Conservation (phyloP, 352 stramenopile genomes). For the Globisporangium takayamanum region DNA sequence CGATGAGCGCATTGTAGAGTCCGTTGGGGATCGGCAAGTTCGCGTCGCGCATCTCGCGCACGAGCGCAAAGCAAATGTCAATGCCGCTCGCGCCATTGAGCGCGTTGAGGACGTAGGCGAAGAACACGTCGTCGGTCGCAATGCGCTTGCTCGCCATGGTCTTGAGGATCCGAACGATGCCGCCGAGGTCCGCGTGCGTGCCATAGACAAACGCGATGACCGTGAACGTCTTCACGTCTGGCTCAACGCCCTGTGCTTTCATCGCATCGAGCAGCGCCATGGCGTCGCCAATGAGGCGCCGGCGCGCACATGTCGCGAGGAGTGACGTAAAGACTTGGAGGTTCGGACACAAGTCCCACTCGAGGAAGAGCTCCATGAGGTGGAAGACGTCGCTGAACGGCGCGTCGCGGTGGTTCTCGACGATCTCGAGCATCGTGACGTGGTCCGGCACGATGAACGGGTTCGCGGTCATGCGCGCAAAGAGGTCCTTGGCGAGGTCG, state of each 20-base stretch:
- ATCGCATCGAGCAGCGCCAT: constrained; percentile 51
- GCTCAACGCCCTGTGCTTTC: constrained; percentile 29
- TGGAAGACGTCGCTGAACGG: constrained; percentile 57
- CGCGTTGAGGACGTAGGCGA: constrained; percentile 53
- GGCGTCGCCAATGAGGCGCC: constrained; percentile 47
- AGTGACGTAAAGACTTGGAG: constrained; percentile 74
- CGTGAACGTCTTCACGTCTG: constrained; percentile 62
- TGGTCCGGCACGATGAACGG: constrained; percentile 47
- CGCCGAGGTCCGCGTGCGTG: constrained; percentile 41
- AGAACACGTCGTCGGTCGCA: constrained; percentile 46
- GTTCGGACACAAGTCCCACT: constrained; percentile 45
- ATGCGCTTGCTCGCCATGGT: constrained; percentile 36
- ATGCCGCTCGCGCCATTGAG: constrained; percentile 50
- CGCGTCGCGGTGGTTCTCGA: constrained; percentile 57
- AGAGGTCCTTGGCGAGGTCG: constrained; percentile 54
- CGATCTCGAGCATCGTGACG: constrained; percentile 76
- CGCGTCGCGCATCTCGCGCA: constrained; percentile 39
- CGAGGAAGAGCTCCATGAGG: constrained; percentile 67
- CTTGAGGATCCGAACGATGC: constrained; percentile 36
- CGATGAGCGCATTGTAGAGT: constrained; percentile 54
- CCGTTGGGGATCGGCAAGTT: constrained; percentile 42
- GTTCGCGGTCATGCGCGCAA: constrained; percentile 52
- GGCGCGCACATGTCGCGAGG: constrained; percentile 56
- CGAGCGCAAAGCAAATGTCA: constrained; percentile 67
- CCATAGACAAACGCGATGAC: constrained; percentile 62